phyloP scores from a whole-genome alignment of 352 stramenopile species.

The Elongisporangium undulatum region DNA sequence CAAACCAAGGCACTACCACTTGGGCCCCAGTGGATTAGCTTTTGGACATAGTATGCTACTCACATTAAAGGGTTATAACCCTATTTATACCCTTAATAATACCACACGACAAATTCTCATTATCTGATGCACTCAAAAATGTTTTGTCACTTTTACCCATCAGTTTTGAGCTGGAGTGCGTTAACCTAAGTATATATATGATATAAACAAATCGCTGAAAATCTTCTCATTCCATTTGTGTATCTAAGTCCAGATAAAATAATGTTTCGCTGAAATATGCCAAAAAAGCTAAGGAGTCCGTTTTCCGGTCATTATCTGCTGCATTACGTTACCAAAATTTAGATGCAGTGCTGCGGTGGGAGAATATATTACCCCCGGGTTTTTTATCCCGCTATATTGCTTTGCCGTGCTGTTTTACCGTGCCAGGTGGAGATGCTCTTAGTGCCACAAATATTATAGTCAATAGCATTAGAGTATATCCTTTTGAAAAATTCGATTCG shows the following conservation, averaged over 20 bases:
- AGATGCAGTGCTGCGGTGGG: no score
- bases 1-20: not conserved
- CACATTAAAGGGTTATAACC: not conserved
- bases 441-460: no score
- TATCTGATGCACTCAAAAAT: not conserved
- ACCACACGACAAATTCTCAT: not conserved
- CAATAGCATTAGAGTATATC: no score
- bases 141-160: not conserved
- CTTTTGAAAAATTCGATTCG: no score
- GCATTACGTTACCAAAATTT: not conserved
- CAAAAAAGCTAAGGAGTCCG: not conserved
- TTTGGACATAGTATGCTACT: not conserved
- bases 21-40: not conserved
- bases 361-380: no score
- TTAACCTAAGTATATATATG: not conserved
- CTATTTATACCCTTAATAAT: not conserved
- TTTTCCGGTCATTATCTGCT: not conserved
- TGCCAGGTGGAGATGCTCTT: no score
- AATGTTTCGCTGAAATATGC: not conserved
- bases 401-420: no score
- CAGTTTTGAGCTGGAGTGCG: not conserved
- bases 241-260: not conserved
- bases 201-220: not conserved
- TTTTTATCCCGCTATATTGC: no score
- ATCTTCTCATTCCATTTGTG: not conserved